Base-by-base conservation (phyloP, 805 yeast genomes). In the Candida patagonica region DNA sequence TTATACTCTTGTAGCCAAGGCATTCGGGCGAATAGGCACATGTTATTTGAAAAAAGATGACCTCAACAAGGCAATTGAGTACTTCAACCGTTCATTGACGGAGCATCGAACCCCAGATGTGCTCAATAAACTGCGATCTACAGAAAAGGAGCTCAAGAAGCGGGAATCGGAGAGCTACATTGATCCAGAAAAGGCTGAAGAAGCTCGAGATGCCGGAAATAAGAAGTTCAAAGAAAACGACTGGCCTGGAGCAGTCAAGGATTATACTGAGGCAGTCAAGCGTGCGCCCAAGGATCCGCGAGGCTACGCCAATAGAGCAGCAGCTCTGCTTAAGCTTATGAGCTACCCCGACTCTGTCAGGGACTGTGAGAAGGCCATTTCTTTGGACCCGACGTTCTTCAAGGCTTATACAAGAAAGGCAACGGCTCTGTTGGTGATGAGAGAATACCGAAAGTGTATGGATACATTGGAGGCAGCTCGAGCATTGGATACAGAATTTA, bases 391-490 rank as follows among this genome's bases (percentile, higher is more conserved):
- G 34, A 63, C 68, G 16, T 92, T 92, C 63, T 71, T 89, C 56
- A 83, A 95, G 67, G 98, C 97, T 2, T 92, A 88, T 62, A 83
- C 92, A 50, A 80, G 98, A 68, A 92, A 92, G 70, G 97, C 99
- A 27, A 84, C 78, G 50, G 95, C 96, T 15, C 86, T 81, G 67
- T 73, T 87, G 57, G 88, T 94, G 27, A 80, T 86, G 74, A 82
- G 80, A 62, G 95, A 92, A 58, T 89, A 74, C 66, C 69, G 83
- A 38, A 73, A 75, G 52, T 84, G 88, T 46, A 69, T 84, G 55
- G 94, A 84, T 53, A 85, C 96, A 10, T 70, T 92, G 49, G 77
- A 77, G 38, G 70, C 56, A 12, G 98, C 95, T 6, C 79, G 89
- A 54, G 74, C 72, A 24, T 74, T 77, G 55, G 97, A 88, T 62